These are phyloP conservation scores for Phalaenopsis hybrid DNA, from an alignment of 116 monocot genomes.

Conservation along the genomic window DNA sequence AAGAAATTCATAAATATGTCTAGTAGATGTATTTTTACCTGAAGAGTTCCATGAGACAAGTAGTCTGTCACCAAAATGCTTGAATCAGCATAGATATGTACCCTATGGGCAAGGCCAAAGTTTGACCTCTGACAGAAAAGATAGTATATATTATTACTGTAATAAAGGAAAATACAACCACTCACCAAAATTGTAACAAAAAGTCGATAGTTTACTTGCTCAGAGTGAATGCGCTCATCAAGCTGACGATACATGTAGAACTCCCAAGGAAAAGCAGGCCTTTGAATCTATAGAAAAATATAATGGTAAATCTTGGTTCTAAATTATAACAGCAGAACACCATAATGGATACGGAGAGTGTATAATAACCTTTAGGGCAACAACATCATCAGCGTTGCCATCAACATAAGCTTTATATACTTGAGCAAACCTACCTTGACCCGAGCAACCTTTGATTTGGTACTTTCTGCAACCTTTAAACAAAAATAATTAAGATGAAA, in stretches of 20 bases:
- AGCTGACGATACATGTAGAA: conserved; percentile 90
- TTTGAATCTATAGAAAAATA: conserved; percentile 54
- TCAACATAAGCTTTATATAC: conserved; percentile 72
- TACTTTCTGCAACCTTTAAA: conserved; percentile 67
- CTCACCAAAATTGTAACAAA: background rate
- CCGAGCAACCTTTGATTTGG: conserved; percentile 82
- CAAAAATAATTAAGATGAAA: conserved; percentile 10
- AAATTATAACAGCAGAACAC: background rate
- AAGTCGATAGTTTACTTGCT: conserved; percentile 36
- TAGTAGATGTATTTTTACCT: conserved; percentile 32
- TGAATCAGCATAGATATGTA: conserved; percentile 66
- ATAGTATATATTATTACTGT: background rate
- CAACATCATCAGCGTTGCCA: conserved; percentile 66
- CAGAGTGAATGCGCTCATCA: conserved; percentile 52
- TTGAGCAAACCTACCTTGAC: conserved; percentile 71
- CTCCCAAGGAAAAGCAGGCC: conserved; percentile 87
- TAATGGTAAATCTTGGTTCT: background rate
- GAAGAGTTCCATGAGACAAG: conserved; percentile 76
- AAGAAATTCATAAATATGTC: background rate
- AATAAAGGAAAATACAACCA: background rate
- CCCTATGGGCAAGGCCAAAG: conserved; percentile 69
- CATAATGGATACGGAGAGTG: background rate
- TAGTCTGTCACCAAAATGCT: conserved; percentile 79
- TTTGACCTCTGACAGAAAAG: conserved; percentile 61
- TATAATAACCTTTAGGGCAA: conserved; percentile 67